Percentiles rank a stretch among this genome's conserved stretches.
These are phyloP conservation scores for Populus simonii DNA, from an alignment of 345 rosid species.

Conservation along the genomic window DNA sequence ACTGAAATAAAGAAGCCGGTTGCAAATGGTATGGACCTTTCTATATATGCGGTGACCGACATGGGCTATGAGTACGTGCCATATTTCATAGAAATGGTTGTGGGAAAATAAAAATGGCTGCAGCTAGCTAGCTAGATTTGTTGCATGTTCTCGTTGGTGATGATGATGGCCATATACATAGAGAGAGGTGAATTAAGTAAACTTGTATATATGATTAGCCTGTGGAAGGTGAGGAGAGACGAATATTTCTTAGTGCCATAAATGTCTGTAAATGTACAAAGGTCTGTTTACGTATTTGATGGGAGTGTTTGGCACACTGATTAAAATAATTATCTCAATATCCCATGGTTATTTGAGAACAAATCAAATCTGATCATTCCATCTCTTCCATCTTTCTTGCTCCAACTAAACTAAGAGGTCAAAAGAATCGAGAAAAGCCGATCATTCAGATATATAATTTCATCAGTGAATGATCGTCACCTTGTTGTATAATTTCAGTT, in stretches of 20 bases:
- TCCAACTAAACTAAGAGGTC: too few relatives aligned
- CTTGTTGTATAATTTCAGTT: neutral
- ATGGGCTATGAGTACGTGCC: conserved; percentile 6
- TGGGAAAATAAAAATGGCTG: neutral
- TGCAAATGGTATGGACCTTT: conserved; percentile 5
- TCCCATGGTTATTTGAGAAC: too few relatives aligned
- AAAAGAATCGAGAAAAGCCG: too few relatives aligned
- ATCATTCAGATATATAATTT: too few relatives aligned
- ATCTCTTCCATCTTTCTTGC: too few relatives aligned
- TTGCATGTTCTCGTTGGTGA: neutral
- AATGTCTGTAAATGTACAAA: neutral
- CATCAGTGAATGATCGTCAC: neutral
- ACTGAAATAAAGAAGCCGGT: conserved; percentile 21
- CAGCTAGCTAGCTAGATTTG: neutral
- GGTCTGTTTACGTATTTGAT: neutral
- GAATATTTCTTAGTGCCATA: neutral
- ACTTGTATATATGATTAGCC: neutral
- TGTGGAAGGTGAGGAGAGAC: neutral
- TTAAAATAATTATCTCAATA: too few relatives aligned
- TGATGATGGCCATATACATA: neutral
- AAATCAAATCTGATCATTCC: too few relatives aligned
- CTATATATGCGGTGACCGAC: neutral
- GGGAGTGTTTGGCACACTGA: neutral
- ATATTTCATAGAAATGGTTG: too few relatives aligned
- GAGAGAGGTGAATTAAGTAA: neutral